Base-by-base conservation (phyloP, 164 flowering plant genomes). In the Stephania japonica region DNA sequence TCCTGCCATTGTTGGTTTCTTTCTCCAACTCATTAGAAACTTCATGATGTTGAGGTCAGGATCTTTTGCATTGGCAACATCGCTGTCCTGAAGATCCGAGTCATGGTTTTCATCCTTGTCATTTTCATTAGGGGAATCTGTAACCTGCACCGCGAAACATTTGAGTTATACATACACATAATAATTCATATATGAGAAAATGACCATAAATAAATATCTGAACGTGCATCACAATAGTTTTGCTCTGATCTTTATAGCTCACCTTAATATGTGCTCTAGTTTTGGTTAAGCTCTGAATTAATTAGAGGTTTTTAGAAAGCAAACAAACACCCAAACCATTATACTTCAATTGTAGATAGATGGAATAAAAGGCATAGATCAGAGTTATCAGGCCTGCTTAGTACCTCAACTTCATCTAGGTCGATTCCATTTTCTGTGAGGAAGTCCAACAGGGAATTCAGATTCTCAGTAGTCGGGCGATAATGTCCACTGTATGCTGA, bases 401-500 rank as follows among this genome's bases (percentile, higher is more conserved):
- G 61, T 83, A 91, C 98, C 93, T 91, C 64, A 72, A 91, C 88
- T 78, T 85, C 83, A 50, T 87, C 70, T 4, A 89, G 87, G 71
- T 86, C 80, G 72, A 92, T 90, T 59, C 92, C 94, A 68, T 88
- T 90, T 70, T 85, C 89, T 73, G 74, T 76, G 47, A 93, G 89
- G 73, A 88, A 83, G 68, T 83, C 78, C 59, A 85, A 50, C 72
- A 95, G 85, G 77, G 70, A 81, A 7, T 78, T 83, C 38, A 90
- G 89, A 65, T 83, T 84, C 19, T 91, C 96, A 32, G 88, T 91
- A 42, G 87, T 86, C 76, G 97, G 99, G 65, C 88, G 85, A 70
- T 95, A 93, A 77, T 93, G 99, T 64, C 98, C 99, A 80, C 99
- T 92, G 75, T 91, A 89, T 7, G 96, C 86, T 44, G 96, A 93